A percentile compares a stretch with the other conserved stretches of the same genome.
These are phyloP conservation scores for Fusarium odoratissimum DNA, from an alignment of 2,329 filamentous ascomycete genomes.

Conservation along the genomic window DNA sequence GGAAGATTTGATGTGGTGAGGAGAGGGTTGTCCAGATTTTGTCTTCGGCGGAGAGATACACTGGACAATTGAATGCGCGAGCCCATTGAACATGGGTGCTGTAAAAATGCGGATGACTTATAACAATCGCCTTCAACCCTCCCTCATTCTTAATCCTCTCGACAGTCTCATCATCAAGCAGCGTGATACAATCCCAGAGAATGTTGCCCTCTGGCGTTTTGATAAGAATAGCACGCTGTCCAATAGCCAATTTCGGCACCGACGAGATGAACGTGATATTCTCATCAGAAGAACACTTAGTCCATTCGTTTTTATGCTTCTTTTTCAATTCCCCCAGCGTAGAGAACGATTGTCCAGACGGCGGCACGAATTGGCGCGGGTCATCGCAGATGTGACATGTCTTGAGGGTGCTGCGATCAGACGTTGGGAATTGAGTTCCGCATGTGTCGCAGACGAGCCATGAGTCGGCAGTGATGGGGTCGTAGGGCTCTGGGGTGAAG, in stretches of 20 bases:
- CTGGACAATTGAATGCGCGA: conserved; percentile 72
- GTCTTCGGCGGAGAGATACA: conserved; percentile 77
- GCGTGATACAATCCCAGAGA: conserved; percentile 82
- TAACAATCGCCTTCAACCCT: conserved; percentile 77
- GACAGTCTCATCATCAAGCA: conserved; percentile 74
- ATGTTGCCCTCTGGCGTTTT: conserved; percentile 75
- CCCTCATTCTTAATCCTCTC: conserved; percentile 68
- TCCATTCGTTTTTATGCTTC: conserved; percentile 65
- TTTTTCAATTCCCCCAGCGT: conserved; percentile 62
- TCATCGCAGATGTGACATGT: conserved; percentile 80
- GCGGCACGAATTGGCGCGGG: conserved; percentile 75
- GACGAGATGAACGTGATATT: conserved; percentile 61
- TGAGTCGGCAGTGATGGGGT: conserved; percentile 28
- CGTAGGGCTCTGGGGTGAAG: conserved; percentile 39
- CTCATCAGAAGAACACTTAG: conserved; percentile 57
- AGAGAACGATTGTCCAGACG: conserved; percentile 69
- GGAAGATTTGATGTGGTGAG: conserved; percentile 58
- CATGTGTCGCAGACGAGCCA: conserved; percentile 74
- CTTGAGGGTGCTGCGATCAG: conserved; percentile 59
- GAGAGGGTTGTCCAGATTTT: conserved; percentile 68
- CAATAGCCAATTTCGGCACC: conserved; percentile 74
- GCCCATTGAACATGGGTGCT: conserved; percentile 82
- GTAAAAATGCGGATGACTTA: conserved; percentile 87
- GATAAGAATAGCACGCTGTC: conserved; percentile 78
- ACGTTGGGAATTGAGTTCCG: conserved; percentile 70